Evolutionary conservation across 2,329 filamentous ascomycete species (phyloP).

Genomic region (Fusarium brevicatenulatum): DNA sequence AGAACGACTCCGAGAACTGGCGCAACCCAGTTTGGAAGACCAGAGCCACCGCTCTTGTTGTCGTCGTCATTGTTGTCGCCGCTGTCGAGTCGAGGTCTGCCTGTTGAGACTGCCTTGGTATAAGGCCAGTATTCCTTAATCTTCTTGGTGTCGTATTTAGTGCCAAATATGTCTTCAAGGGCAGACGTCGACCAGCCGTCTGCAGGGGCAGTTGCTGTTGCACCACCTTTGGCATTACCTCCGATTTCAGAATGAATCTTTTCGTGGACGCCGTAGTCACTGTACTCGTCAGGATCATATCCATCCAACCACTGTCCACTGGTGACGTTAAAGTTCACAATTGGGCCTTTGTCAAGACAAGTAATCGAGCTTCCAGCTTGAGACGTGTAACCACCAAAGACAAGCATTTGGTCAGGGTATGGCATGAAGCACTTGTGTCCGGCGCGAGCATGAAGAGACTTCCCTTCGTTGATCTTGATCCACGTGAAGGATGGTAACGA

Average conservation of each 20-base stretch:
- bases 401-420: constrained; percentile 84
- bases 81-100: constrained; percentile 29
- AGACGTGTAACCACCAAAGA: constrained; percentile 73
- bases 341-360: constrained; percentile 63
- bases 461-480: constrained; percentile 66
- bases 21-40: constrained; percentile 66
- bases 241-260: constrained; percentile 73
- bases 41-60: constrained; percentile 43
- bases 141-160: constrained; percentile 64
- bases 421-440: constrained; percentile 80
- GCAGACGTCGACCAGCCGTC: constrained; percentile 62
- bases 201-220: constrained; percentile 74
- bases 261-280: constrained; percentile 75
- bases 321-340: constrained; percentile 79
- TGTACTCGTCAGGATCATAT: constrained; percentile 73
- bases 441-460: constrained; percentile 65
- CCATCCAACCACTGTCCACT: constrained; percentile 73
- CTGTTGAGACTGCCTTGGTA: constrained; percentile 42
- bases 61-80: constrained; percentile 23
- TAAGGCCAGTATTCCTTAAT: constrained; percentile 72
- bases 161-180: constrained; percentile 64
- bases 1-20: constrained; percentile 71
- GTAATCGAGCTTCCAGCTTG: constrained; percentile 34
- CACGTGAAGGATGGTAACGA: constrained; percentile 84
- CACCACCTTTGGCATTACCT: constrained; percentile 71